These are phyloP conservation scores for Eurotiales sp. DNA, from an alignment of 2,329 filamentous ascomycete species.

Conservation along the genomic window DNA sequence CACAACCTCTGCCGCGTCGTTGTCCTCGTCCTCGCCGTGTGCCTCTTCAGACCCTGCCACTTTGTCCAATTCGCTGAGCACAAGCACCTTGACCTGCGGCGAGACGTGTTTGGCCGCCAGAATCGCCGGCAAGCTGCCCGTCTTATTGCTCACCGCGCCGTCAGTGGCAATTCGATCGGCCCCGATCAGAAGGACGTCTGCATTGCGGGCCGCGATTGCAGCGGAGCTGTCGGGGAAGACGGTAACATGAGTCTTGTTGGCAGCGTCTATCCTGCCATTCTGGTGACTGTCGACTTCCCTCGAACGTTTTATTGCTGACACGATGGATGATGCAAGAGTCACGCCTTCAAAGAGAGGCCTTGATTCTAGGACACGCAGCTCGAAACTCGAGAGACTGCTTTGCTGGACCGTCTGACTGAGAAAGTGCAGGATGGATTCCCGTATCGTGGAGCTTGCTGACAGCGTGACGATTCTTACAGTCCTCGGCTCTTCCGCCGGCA, in stretches of 20 bases:
- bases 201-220: conserved; percentile 49
- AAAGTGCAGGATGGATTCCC: conserved; percentile 42
- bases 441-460: conserved; percentile 62
- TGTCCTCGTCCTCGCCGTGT: conserved; percentile 49
- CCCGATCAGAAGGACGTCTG: conserved; percentile 60
- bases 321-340: conserved; percentile 37
- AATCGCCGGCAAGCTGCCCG: conserved; percentile 58
- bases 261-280: neutral
- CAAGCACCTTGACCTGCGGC: conserved; percentile 48
- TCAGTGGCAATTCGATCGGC: conserved; percentile 58
- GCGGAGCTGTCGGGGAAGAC: conserved; percentile 60
- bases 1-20: conserved; percentile 51
- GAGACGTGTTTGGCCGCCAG: conserved; percentile 52
- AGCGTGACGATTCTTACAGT: conserved; percentile 56
- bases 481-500: conserved; percentile 14
- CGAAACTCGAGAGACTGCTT: conserved; percentile 37
- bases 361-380: conserved; percentile 63
- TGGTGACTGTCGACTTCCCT: neutral
- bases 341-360: conserved; percentile 64
- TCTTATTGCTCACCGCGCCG: conserved; percentile 65
- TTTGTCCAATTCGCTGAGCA: conserved; percentile 60
- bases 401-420: conserved; percentile 27
- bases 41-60: conserved; percentile 48
- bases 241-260: conserved; percentile 38
- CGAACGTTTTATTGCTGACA: conserved; percentile 17